Evolutionary conservation across 257 asterid species (phyloP).

Genomic region (Nicotiana paniculata): DNA sequence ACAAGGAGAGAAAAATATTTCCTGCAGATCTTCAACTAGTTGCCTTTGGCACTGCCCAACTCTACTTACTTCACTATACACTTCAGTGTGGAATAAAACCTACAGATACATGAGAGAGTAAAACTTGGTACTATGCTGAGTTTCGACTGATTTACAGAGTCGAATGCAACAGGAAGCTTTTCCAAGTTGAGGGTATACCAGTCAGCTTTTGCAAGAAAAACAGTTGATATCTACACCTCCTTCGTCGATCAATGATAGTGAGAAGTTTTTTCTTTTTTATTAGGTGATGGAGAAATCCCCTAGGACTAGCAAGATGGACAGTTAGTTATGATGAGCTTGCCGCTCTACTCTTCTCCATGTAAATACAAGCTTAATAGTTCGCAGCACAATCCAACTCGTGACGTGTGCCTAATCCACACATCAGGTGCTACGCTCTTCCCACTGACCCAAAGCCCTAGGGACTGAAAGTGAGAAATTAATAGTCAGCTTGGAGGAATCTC

Average conservation of each 20-base stretch:
- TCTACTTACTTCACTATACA: background rate
- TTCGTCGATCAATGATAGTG: conserved; percentile 24
- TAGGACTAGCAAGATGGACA: background rate
- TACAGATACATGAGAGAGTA: background rate
- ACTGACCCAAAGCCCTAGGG: background rate
- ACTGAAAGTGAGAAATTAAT: conserved; percentile 15
- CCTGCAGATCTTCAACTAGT: background rate
- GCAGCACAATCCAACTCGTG: background rate
- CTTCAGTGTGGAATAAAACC: background rate
- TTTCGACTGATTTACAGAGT: background rate
- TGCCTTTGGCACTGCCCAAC: conserved; percentile 1
- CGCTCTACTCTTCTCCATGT: background rate
- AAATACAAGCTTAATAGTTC: background rate
- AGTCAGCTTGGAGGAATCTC: conserved; percentile 60
- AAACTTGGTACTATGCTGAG: background rate
- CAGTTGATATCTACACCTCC: conserved; percentile 18
- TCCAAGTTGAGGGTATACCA: conserved; percentile 14
- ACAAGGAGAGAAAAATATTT: background rate
- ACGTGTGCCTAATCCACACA: no score
- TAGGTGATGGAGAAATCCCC: background rate
- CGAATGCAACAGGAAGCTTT: conserved; percentile 7
- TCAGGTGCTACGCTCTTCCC: background rate
- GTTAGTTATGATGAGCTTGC: no score
- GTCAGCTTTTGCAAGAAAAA: conserved; percentile 4
- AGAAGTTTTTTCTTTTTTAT: background rate